A percentile compares a stretch with the other conserved stretches of the same genome.
Conservation (phyloP, 2,329 filamentous ascomycete genomes). For the Trichoderma hamatum region DNA sequence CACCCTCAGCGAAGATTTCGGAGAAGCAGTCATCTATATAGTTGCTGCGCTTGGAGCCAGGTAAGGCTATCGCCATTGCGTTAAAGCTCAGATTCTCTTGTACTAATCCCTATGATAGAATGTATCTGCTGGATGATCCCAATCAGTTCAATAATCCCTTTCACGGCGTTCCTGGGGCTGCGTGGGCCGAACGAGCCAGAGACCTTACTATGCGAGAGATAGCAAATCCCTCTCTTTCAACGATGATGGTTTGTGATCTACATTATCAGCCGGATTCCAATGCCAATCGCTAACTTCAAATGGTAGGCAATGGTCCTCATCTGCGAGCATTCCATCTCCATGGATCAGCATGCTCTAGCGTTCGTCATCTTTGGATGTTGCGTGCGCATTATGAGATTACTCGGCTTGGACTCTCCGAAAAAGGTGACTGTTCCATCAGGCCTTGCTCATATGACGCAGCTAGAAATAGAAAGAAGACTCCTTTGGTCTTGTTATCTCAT, state of each 20-base stretch:
- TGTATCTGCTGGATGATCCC: neutral
- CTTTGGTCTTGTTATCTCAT: conserved; percentile 17
- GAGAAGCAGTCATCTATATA: conserved; percentile 16
- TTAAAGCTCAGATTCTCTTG: neutral
- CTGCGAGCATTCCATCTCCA: conserved; percentile 13
- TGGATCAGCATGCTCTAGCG: conserved; percentile 12
- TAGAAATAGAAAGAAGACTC: conserved; percentile 5
- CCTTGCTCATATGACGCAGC: neutral
- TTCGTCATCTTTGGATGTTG: conserved; percentile 19
- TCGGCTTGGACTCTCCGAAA: conserved; percentile 7
- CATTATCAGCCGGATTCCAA: neutral
- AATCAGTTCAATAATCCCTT: neutral
- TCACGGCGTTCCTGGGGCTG: conserved; percentile 6
- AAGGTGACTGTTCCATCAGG: neutral
- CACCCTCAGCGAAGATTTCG: conserved; percentile 10
- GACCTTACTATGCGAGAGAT: conserved; percentile 10
- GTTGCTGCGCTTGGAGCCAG: conserved; percentile 16
- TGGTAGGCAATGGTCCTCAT: conserved; percentile 20
- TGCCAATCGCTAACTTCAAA: neutral
- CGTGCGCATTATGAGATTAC: conserved; percentile 14
- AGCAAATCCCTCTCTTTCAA: conserved; percentile 12
- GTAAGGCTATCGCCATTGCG: neutral
- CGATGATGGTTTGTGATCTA: conserved; percentile 13
- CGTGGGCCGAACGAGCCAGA: conserved; percentile 7
- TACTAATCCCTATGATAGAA: neutral